phyloP scores from a whole-genome alignment of 345 rosid species.

The Hibiscus syriacus region DNA sequence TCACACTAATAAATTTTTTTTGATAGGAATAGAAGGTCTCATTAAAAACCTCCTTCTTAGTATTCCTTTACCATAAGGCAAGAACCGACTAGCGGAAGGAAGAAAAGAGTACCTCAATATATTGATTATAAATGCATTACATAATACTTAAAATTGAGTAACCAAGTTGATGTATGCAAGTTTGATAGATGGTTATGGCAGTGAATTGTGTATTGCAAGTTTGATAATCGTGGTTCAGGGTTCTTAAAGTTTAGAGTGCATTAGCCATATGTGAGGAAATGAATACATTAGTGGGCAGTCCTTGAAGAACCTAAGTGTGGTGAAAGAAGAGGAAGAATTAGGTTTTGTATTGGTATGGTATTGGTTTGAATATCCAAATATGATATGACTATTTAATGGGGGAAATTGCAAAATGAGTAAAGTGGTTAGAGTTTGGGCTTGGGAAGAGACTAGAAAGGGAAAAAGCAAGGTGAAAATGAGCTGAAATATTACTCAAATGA shows the following conservation, averaged over 20 bases:
- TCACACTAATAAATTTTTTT: no score
- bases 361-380: background rate
- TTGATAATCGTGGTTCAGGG: constrained; percentile 2
- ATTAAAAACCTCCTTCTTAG: no score
- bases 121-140: no score
- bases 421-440: background rate
- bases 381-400: no score
- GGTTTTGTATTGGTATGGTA: background rate
- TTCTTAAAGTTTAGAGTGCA: background rate
- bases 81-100: no score
- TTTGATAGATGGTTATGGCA: background rate
- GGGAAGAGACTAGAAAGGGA: background rate
- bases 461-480: background rate
- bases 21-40: no score
- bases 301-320: background rate
- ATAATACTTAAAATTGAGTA: no score
- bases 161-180: background rate
- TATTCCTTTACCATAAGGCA: no score
- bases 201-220: background rate
- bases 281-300: background rate
- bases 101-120: no score
- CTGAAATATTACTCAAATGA: background rate
- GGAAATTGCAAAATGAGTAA: no score
- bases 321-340: background rate
- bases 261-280: background rate